Evolutionary conservation across 2,329 filamentous ascomycete genomes (phyloP), one percentile per base, ranked within the genome.

Genomic region (Orbilia blumenaviensis): DNA sequence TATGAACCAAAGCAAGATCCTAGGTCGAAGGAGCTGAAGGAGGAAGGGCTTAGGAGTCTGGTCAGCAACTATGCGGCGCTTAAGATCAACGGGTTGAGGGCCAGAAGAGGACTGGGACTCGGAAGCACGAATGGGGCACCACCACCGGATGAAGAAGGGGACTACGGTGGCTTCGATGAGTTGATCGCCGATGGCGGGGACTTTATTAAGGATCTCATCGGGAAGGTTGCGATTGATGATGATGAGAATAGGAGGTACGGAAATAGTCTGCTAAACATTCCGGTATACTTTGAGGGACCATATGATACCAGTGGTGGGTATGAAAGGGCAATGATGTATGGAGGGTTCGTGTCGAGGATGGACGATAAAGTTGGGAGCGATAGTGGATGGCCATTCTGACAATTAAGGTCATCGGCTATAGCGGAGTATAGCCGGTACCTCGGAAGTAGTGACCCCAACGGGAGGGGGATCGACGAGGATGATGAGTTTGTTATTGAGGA

Each of bases 361-460:
- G 71, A 75, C 18, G 71, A 75, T 12, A 75, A 75, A 63, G 71
- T 64, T 3, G 71, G 71, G 10, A 75, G 71, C 29, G 71, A 75
- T 32, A 75, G 71, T 34, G 71, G 71, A 23, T 75, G 71, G 71
- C 71, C 71, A 18, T 75, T 75, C 71, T 75, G 71, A 75, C 71
- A 75, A 75, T 63, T 75, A 75, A 75, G 71, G 71, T 66, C 61
- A n/a, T 75, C 71, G 63, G 71, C 71, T 75, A 75, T 75, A 18
- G 71, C 71, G 54, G 71, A 75, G 63, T 75, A 75, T 64, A 75
- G 71, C 29, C 71, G 71, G 8, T 75, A 75, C 14, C 46, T 75
- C 10, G 71, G 71, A 2, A 75, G 71, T 34, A 56, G 67, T 25
- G 69, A 56, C 18, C 44, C 60, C 5, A 56, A 23, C 10, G 50